phyloP scores from a whole-genome alignment of 768 basidiomycete genomes.

The Exidia glandulosa region DNA sequence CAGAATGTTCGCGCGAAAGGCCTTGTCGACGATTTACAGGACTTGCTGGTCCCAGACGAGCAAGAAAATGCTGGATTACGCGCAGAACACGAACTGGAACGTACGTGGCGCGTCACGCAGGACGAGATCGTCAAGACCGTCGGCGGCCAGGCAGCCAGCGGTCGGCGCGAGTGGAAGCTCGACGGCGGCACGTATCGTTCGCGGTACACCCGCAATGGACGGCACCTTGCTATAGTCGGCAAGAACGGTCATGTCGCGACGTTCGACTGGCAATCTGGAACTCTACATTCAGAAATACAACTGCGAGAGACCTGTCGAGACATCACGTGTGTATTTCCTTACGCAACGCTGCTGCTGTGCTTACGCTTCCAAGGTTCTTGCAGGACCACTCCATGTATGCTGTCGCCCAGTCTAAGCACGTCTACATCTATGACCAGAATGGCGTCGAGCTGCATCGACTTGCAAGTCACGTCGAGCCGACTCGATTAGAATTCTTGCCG shows the following conservation, averaged over 20 bases:
- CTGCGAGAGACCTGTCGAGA: constrained; percentile 85
- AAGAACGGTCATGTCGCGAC: constrained; percentile 79
- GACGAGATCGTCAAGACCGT: constrained; percentile 55
- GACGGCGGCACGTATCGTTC: constrained; percentile 79
- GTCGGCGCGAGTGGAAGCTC: constrained; percentile 67
- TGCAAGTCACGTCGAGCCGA: constrained; percentile 79
- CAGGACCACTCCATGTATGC: constrained; percentile 91
- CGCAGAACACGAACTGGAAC: constrained; percentile 69
- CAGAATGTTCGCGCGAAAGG: constrained; percentile 52
- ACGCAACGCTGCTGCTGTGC: neutral
- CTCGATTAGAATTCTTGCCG: constrained; percentile 81
- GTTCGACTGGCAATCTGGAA: constrained; percentile 87
- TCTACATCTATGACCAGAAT: constrained; percentile 89
- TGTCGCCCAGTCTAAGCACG: constrained; percentile 92
- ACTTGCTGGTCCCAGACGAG: constrained; percentile 55
- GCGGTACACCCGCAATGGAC: constrained; percentile 84
- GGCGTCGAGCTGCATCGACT: constrained; percentile 88
- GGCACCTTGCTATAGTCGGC: constrained; percentile 84
- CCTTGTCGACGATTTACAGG: constrained; percentile 56
- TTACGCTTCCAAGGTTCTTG: constrained; percentile 47
- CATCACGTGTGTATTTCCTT: constrained; percentile 54
- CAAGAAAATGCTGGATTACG: constrained; percentile 49
- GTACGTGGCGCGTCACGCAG: constrained; percentile 84
- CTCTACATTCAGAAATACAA: constrained; percentile 78
- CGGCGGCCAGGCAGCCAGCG: constrained; percentile 64